phyloP scores from a whole-genome alignment of 2,329 filamentous ascomycete species.

The Emmonsiellopsis sp. region DNA sequence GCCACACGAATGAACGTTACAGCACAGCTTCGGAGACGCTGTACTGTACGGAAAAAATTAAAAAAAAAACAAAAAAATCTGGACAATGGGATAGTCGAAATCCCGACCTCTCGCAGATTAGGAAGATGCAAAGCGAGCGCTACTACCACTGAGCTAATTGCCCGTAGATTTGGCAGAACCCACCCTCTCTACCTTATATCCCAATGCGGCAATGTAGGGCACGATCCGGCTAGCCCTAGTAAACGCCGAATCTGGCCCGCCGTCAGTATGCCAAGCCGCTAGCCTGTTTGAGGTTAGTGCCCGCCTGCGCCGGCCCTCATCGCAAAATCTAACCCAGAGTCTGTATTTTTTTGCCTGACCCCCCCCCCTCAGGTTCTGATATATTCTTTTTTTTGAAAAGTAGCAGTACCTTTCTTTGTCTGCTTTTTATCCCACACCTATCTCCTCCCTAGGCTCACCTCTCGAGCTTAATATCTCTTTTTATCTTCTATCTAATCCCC shows the following conservation, averaged over 20 bases:
- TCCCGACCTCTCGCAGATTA: constrained; percentile 17
- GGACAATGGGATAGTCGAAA: constrained; percentile 20
- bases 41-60: too few relatives aligned
- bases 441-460: too few relatives aligned
- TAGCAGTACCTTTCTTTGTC: too few relatives aligned
- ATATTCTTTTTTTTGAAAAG: too few relatives aligned
- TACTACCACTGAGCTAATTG: constrained; percentile 20
- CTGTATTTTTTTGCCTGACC: background rate
- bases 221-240: background rate
- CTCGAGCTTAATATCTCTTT: background rate
- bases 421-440: too few relatives aligned
- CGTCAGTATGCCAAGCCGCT: background rate
- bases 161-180: background rate
- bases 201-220: background rate
- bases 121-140: constrained; percentile 19
- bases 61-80: constrained; percentile 9
- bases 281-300: background rate
- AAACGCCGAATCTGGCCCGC: background rate
- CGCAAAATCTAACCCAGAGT: constrained; percentile 1
- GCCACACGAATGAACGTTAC: too few relatives aligned
- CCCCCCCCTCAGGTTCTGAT: too few relatives aligned
- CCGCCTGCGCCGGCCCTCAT: background rate
- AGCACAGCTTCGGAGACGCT: too few relatives aligned
- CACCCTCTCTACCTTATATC: too few relatives aligned
- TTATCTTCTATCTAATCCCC: background rate